Base-by-base conservation (phyloP, 805 yeast genomes). In the Pichia gijzeniarum region DNA sequence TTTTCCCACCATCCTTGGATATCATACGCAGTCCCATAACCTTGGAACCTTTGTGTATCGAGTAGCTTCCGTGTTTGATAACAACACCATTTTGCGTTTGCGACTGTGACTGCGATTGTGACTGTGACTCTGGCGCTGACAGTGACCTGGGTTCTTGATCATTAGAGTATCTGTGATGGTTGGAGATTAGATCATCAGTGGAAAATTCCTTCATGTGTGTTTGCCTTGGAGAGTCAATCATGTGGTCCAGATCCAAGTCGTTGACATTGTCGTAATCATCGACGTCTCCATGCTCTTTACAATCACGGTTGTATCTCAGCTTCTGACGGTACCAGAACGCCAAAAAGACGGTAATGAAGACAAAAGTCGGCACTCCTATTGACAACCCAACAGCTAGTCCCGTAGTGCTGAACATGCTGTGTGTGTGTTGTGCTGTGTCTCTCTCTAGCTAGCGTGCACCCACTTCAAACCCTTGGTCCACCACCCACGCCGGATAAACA, bases 351-450 rank as follows among this genome's bases (percentile, higher is more conserved):
- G 65, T 16, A 1, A 69, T 12, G 1, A 71, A 69, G 9, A 72
- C 50, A 4, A 64, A 68, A n/a, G 67, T 54, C 1, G 80, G 80
- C 20, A 76, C 63, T 30, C 79, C 80, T 4, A 76, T 74, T 3
- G 79, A 76, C 50, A 76, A 69, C 2, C 79, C 79, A 3, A 74
- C 79, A 1, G 78, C 74, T 8, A 68, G 49, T 13, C 59, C 56
- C 4, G 66, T 62, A 6, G 48, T 42, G 19, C 30, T 45, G 16
- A 30, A 43, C 47, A 43, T 43, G 10, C 6, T 31, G 16, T 38
- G 12, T 30, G 7, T 31, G 9, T 19, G 14, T 30, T 4, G 17
- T 12, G 12, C 14, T 13, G 16, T 22, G 17, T 5, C 35, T n/a
- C 14, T 27, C 30, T 27, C 28, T 30, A n/a, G n/a, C n/a, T n/a